These are phyloP conservation scores for Davidsoniella australis DNA, from an alignment of 2,329 filamentous ascomycete species.

Conservation along the genomic window DNA sequence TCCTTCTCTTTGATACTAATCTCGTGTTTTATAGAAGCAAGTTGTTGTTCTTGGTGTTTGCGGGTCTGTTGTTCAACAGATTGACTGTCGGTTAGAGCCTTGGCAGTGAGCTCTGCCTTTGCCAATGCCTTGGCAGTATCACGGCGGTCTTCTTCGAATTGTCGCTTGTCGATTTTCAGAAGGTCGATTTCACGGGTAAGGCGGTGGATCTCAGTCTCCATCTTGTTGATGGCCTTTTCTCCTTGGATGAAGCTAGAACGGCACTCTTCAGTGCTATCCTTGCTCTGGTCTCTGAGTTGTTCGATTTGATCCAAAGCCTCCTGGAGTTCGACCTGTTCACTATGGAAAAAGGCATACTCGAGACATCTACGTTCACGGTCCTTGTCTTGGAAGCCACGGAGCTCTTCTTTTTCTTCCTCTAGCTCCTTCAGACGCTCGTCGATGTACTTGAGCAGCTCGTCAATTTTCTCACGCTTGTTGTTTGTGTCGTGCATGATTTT, in stretches of 20 bases:
- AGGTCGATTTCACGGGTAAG: slow-evolving; percentile 72
- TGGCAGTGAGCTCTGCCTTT: slow-evolving; percentile 71
- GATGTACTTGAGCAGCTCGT: slow-evolving; percentile 81
- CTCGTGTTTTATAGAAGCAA: slow-evolving; percentile 53
- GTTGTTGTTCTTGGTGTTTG: slow-evolving; percentile 51
- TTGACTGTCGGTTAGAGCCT: slow-evolving; percentile 68
- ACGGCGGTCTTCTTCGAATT: slow-evolving; percentile 78
- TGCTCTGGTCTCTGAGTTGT: slow-evolving; percentile 60
- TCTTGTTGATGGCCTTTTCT: slow-evolving; percentile 59
- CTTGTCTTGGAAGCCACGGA: slow-evolving; percentile 85
- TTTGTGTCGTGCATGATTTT: slow-evolving; percentile 97
- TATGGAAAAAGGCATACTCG: slow-evolving; percentile 86
- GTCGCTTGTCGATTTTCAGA: slow-evolving; percentile 64
- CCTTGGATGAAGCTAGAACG: slow-evolving; percentile 59
- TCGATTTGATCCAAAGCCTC: slow-evolving; percentile 70
- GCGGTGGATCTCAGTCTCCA: slow-evolving; percentile 65
- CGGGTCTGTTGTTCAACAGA: slow-evolving; percentile 59
- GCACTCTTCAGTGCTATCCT: slow-evolving; percentile 70
- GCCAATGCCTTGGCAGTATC: slow-evolving; percentile 66
- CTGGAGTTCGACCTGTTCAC: slow-evolving; percentile 67
- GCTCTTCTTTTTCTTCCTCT: slow-evolving; percentile 92
- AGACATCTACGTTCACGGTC: slow-evolving; percentile 82
- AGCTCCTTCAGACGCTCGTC: slow-evolving; percentile 76
- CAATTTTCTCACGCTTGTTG: slow-evolving; percentile 86
- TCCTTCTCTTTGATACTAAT: slow-evolving; percentile 65